These are phyloP conservation scores for Chionographis japonica DNA, from an alignment of 106 monocot species.

Conservation along the genomic window DNA sequence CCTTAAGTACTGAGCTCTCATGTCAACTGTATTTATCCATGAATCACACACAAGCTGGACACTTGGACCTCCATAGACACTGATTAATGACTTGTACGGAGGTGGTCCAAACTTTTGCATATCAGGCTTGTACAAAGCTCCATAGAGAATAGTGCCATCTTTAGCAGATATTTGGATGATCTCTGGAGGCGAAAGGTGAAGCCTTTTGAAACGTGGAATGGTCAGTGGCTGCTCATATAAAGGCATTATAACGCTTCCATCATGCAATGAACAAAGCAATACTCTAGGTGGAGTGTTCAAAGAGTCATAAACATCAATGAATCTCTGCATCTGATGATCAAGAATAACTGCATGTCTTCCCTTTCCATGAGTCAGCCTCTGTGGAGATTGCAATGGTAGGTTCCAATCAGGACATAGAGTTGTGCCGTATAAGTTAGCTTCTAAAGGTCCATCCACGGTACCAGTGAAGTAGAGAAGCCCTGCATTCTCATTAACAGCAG, in stretches of 20 bases:
- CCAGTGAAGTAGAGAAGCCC: slow-evolving; percentile 88
- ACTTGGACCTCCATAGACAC: slow-evolving; percentile 92
- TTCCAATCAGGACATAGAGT: slow-evolving; percentile 72
- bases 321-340: slow-evolving; percentile 87
- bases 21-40: slow-evolving; percentile 94
- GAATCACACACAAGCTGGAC: slow-evolving; percentile 81
- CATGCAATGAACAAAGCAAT: slow-evolving; percentile 65
- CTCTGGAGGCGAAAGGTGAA: slow-evolving; percentile 64
- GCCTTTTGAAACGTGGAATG: slow-evolving; percentile 37
- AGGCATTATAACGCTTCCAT: slow-evolving; percentile 71
- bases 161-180: slow-evolving; percentile 56
- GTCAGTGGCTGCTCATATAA: slow-evolving; percentile 66
- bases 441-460: slow-evolving; percentile 82
- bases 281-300: slow-evolving; percentile 66
- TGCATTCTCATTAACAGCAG: slow-evolving; percentile 79
- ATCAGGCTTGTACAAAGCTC: slow-evolving; percentile 84
- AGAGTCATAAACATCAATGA: slow-evolving; percentile 89
- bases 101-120: slow-evolving; percentile 77
- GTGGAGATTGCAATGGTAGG: slow-evolving; percentile 57
- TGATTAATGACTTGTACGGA: slow-evolving; percentile 82
- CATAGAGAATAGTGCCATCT: slow-evolving; percentile 77
- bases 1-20: slow-evolving; percentile 88
- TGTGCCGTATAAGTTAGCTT: slow-evolving; percentile 64
- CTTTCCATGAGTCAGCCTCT: slow-evolving; percentile 67
- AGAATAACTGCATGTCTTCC: slow-evolving; percentile 82